A percentile compares a stretch with the other conserved stretches of the same genome.
Evolutionary conservation across 495 filamentous ascomycete genomes (phyloP).

Genomic region (Talaromyces ruber): DNA sequence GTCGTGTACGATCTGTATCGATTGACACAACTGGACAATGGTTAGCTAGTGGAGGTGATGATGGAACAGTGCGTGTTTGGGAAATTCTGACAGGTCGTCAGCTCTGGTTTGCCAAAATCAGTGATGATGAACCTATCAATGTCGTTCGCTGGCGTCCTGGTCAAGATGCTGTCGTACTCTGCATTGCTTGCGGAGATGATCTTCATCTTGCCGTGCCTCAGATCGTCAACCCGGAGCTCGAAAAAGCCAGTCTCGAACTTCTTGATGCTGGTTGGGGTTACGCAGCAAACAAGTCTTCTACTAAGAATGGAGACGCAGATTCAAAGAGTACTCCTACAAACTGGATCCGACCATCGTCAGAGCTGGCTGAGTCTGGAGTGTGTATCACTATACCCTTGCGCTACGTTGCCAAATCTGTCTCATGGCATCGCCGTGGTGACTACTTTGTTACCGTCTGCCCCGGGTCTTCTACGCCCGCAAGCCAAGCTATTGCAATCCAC

Average conservation of each 20-base stretch:
- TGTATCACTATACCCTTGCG: constrained; percentile 71
- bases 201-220: constrained; percentile 77
- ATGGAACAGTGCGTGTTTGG: constrained; percentile 89
- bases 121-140: constrained; percentile 75
- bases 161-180: constrained; percentile 70
- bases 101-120: constrained; percentile 73
- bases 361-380: constrained; percentile 68
- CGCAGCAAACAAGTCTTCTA: constrained; percentile 59
- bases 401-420: constrained; percentile 78
- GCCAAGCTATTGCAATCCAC: constrained; percentile 81
- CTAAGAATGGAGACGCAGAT: constrained; percentile 43
- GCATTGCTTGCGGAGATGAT: constrained; percentile 75
- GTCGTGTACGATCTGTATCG: constrained; percentile 72
- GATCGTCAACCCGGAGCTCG: constrained; percentile 60
- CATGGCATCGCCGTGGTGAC: constrained; percentile 90
- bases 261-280: constrained; percentile 87
- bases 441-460: constrained; percentile 92
- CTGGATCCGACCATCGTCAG: constrained; percentile 73
- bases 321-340: constrained; percentile 69
- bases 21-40: constrained; percentile 70
- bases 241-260: constrained; percentile 62
- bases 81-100: constrained; percentile 80
- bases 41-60: constrained; percentile 88
- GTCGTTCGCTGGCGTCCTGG: constrained; percentile 83
- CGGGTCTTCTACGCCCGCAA: constrained; percentile 52